Base-by-base conservation (phyloP, 306 rosid species). In the Macrotyloma uniflorum region DNA sequence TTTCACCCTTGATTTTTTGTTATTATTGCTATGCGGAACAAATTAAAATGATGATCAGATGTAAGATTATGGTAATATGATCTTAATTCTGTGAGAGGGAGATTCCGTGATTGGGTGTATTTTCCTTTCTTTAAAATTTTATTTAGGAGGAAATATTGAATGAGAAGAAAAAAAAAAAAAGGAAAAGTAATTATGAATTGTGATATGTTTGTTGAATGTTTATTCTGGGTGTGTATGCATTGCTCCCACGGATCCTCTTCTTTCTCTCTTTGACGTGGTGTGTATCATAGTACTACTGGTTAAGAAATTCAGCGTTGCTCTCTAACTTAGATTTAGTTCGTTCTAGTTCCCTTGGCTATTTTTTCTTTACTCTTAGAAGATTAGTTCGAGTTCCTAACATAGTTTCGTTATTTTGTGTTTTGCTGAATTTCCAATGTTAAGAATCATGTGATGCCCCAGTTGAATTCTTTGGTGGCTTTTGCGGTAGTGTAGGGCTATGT, bases 21-120 rank as follows among this genome's bases (percentile, higher is more conserved):
- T 22, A 45, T 45, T 59, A 45, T 45, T 59, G 46, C 67, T 58
- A 16, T 42, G 83, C 76, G 79, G 79, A 50, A 78, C 74, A 61
- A 67, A 40, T 5, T 14, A 1, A 53, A 33, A 42, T 23, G 58
- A 79, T 85, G 74, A 81, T 83, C 85, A 62, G 85, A 81, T 72
- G 70, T 83, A 80, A 77, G 85, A 80, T 85, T 89, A 79, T 89
- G 86, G 72, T 57, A 76, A 80, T 77, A 85, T 80, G 90, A 81
- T 81, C 87, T 83, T 70, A n/a, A 58, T 84, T 80, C 85, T 80
- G 80, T 80, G 85, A 80, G 80, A 57, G 85, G 51, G 58, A 49
- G 45, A 63, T 74, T 78, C 62, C 32, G 65, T 46, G 15, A 42
- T 24, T 19, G 69, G 55, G 69, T 45, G 9, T 50, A 49, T 49